Percentiles rank a stretch among this genome's conserved stretches.
Conservation (phyloP, 1,284 basidiomycete genomes). For the Xerocomus cyaneibrunnescens region DNA sequence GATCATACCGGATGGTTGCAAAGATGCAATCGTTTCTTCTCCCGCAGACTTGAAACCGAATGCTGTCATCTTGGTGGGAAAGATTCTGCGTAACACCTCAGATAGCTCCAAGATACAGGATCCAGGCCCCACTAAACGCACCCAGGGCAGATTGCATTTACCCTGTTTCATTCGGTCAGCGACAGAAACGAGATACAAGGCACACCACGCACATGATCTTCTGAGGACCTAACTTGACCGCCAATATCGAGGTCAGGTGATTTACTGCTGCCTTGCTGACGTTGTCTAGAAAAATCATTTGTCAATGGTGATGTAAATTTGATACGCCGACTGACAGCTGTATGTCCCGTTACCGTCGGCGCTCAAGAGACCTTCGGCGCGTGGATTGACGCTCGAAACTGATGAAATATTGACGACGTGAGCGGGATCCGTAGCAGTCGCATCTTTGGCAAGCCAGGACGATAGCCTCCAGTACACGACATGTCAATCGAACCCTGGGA, state of each 20-base stretch:
- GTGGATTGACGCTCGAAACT: slow-evolving; percentile 60
- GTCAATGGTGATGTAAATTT: slow-evolving; percentile 1
- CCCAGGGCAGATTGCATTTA: slow-evolving; percentile 87
- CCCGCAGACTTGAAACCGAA: slow-evolving; percentile 64
- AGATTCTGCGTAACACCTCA: slow-evolving; percentile 49
- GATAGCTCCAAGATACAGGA: background rate
- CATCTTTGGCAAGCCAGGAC: slow-evolving; percentile 68
- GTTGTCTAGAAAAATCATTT: slow-evolving; percentile 47
- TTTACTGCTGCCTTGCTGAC: slow-evolving; percentile 84
- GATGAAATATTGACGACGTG: slow-evolving; percentile 85
- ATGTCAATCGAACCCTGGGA: background rate
- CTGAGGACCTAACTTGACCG: slow-evolving; percentile 61
- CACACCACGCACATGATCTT: slow-evolving; percentile 61
- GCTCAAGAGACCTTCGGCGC: slow-evolving; percentile 52
- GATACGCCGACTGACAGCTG: slow-evolving; percentile 58
- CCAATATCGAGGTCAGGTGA: slow-evolving; percentile 76
- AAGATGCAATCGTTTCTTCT: slow-evolving; percentile 49
- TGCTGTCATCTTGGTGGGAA: slow-evolving; percentile 87
- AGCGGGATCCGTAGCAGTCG: slow-evolving; percentile 65
- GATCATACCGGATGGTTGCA: slow-evolving; percentile 61
- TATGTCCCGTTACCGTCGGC: slow-evolving; percentile 68
- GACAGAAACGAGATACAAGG: background rate
- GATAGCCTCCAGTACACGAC: slow-evolving; percentile 9
- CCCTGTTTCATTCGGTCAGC: slow-evolving; percentile 42
- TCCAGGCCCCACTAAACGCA: slow-evolving; percentile 26